Evolutionary conservation across 1,284 basidiomycete genomes (phyloP), one percentile per base, ranked within the genome.

Genomic region (Puccinia polysora): DNA sequence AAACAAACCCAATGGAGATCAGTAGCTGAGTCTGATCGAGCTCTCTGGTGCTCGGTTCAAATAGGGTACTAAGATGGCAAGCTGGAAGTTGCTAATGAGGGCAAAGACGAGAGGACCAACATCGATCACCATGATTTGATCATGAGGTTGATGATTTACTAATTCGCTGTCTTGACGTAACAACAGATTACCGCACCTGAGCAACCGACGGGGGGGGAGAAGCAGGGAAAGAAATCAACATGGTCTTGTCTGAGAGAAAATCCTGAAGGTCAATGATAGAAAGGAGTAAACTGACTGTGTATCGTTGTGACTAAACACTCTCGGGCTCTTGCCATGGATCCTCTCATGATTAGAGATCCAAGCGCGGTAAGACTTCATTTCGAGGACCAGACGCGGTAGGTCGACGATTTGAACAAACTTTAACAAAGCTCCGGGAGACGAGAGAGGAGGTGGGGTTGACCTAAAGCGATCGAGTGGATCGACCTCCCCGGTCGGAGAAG

Each of bases 141-240:
- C 67, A 28, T 69, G 67, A 5, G 67, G 53, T 8, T 47, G 55
- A 15, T 69, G 40, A 4, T n/a, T 69, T 28, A 69, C 8, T 20
- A 18, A 52, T 1, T 69, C 56, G 23, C 38, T 56, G n/a, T 47
- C 53, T 52, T 60, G 25, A 32, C 67, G 43, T 15, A 69, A 25
- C 23, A 96, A 81, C n/a, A 96, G 81, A 81, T 96, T 97, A 52
- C 92, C 93, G 78, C 91, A 94, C 55, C 65, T 69, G 50, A 6
- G 23, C 7, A 49, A 15, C 30, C 18, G 2, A 1, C 18, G 10
- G 50, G 10, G n/a, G n/a, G n/a, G n/a, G n/a, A n/a, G n/a, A 25
- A 2, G 58, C 20, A 43, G 23, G 38, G 38, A 38, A 6, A 28
- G n/a, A 34, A 30, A 23, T 15, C 10, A 10, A 56, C 28, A 28